These are phyloP conservation scores for Jackrogersella multiformis DNA, from an alignment of 495 filamentous ascomycete species.

Conservation along the genomic window DNA sequence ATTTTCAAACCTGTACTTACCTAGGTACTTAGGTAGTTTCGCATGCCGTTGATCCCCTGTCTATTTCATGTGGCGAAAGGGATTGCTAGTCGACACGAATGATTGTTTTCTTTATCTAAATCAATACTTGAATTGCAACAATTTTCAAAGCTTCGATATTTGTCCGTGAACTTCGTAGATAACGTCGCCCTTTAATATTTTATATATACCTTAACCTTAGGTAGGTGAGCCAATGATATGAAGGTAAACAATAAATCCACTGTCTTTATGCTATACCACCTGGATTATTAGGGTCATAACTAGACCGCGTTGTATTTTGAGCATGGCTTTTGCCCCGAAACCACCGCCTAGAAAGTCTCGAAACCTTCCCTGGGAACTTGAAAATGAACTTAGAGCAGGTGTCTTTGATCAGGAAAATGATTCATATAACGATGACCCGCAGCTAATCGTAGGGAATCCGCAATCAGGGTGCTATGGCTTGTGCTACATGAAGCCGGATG, in stretches of 20 bases:
- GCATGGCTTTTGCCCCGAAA: not conserved
- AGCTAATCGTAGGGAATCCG: constrained; percentile 18
- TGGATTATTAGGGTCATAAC: too few relatives aligned
- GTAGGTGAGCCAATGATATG: too few relatives aligned
- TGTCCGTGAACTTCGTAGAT: too few relatives aligned
- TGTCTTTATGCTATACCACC: too few relatives aligned
- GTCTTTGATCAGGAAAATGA: constrained; percentile 11
- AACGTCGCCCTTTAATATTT: too few relatives aligned
- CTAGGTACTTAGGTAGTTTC: too few relatives aligned
- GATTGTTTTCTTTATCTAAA: not conserved
- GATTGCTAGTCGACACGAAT: not conserved
- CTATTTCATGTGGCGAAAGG: not conserved
- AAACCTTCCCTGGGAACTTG: not conserved
- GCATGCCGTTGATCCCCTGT: not conserved
- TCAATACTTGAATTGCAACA: too few relatives aligned
- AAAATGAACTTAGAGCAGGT: constrained; percentile 2
- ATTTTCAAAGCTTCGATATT: too few relatives aligned
- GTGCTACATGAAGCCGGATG: not conserved
- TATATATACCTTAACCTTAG: too few relatives aligned
- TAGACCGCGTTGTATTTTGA: not conserved
- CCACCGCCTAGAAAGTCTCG: not conserved
- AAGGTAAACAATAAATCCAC: not conserved
- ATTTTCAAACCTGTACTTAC: too few relatives aligned
- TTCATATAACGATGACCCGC: not conserved
- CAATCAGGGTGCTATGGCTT: constrained; percentile 20